Conservation (phyloP, 2,329 filamentous ascomycete species). For the Ilyonectria destructans region DNA sequence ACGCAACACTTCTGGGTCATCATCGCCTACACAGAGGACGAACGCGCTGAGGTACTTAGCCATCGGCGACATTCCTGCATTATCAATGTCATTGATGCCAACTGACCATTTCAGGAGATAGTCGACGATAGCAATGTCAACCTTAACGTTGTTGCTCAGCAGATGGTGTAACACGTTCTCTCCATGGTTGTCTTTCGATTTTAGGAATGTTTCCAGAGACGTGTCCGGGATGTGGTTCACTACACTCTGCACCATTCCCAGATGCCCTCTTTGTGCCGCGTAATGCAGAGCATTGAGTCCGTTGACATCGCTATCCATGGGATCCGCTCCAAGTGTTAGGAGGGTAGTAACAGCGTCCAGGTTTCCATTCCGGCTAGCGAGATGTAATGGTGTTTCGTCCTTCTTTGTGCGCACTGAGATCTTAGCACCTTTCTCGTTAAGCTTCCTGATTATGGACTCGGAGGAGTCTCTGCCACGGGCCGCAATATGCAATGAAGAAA, state of each 20-base stretch:
- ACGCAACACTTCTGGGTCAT: conserved; percentile 6
- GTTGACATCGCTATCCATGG: conserved; percentile 5
- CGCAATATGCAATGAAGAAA: conserved; percentile 17
- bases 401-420: conserved; percentile 14
- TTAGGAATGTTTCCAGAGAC: background rate
- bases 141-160: background rate
- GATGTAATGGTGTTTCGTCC: conserved; percentile 17
- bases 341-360: conserved; percentile 1
- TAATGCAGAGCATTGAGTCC: conserved; percentile 25
- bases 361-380: conserved; percentile 7
- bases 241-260: background rate
- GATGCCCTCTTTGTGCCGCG: conserved; percentile 11
- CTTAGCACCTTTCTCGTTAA: conserved; percentile 6
- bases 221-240: background rate
- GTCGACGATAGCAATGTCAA: background rate
- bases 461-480: background rate
- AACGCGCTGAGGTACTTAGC: background rate
- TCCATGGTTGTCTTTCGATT: conserved; percentile 17
- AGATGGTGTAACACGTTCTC: conserved; percentile 19
- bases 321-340: conserved; percentile 12
- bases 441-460: conserved; percentile 8
- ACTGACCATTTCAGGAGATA: conserved; percentile 3
- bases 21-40: background rate
- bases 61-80: conserved; percentile 19
- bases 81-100: conserved; percentile 18